Percentiles rank a stretch among this genome's conserved stretches.
Conservation (phyloP, 2,329 filamentous ascomycete species). For the Diplocarpon rosae region DNA sequence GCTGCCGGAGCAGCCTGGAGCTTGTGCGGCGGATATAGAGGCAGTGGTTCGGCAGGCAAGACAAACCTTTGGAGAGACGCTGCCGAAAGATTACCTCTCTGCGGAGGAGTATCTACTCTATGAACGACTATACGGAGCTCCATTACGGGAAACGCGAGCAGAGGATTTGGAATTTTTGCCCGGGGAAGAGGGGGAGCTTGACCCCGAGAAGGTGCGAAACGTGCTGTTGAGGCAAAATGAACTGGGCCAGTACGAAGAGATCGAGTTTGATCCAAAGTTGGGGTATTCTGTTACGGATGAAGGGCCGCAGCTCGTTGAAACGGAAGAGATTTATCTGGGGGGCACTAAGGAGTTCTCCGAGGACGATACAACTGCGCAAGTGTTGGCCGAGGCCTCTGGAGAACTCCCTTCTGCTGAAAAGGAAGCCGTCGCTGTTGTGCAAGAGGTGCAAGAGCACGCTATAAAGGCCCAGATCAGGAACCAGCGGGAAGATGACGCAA, state of each 20-base stretch:
- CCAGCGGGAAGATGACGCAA: slow-evolving; percentile 25
- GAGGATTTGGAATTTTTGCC: slow-evolving; percentile 42
- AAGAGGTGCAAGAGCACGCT: background rate
- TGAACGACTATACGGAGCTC: slow-evolving; percentile 69
- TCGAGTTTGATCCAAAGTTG: slow-evolving; percentile 31
- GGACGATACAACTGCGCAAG: background rate
- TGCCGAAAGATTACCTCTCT: slow-evolving; percentile 62
- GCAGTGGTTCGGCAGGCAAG: slow-evolving; percentile 58
- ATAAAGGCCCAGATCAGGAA: slow-evolving; percentile 22
- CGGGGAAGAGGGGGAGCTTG: slow-evolving; percentile 32
- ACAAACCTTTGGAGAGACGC: slow-evolving; percentile 62
- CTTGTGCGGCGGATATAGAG: slow-evolving; percentile 37
- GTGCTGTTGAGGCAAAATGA: slow-evolving; percentile 43
- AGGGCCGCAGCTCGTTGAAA: slow-evolving; percentile 19
- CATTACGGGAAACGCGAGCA: slow-evolving; percentile 48
- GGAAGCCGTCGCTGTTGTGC: slow-evolving; percentile 12
- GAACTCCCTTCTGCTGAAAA: slow-evolving; percentile 17
- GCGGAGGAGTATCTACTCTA: slow-evolving; percentile 65
- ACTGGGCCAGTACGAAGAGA: slow-evolving; percentile 50
- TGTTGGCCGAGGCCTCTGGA: background rate
- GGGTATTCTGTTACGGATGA: slow-evolving; percentile 26
- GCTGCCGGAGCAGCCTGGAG: background rate
- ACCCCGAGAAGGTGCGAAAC: slow-evolving; percentile 34
- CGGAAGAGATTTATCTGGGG: background rate
- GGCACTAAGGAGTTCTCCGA: background rate